These are phyloP conservation scores for Apiospora marii DNA, from an alignment of 2,329 filamentous ascomycete species.

Conservation along the genomic window DNA sequence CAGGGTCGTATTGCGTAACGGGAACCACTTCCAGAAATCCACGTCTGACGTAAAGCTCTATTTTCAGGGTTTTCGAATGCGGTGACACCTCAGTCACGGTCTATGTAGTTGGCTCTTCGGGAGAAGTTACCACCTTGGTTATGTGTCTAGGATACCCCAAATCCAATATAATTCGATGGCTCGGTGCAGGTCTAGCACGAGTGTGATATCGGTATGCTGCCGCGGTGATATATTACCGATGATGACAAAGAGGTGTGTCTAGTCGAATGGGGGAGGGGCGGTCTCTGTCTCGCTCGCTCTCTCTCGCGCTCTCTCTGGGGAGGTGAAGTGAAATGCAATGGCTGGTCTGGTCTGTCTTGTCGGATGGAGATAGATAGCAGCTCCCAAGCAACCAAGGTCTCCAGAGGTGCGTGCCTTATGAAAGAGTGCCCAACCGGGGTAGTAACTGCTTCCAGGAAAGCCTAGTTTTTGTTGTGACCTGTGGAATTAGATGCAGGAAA, in stretches of 20 bases:
- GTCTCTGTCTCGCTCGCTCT: conserved; percentile 31
- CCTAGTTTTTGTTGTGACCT: conserved; percentile 39
- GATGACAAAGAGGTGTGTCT: conserved; percentile 13
- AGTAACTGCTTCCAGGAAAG: conserved; percentile 34
- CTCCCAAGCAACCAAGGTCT: conserved; percentile 37
- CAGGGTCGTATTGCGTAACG: conserved; percentile 20
- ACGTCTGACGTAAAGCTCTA: conserved; percentile 18
- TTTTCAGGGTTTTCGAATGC: conserved; percentile 3
- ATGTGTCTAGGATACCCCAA: conserved; percentile 2
- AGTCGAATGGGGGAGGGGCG: conserved; percentile 31
- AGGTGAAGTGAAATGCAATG: conserved; percentile 29
- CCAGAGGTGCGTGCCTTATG: conserved; percentile 31
- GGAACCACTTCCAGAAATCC: conserved; percentile 15
- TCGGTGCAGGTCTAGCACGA: conserved; percentile 20
- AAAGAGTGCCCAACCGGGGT: conserved; percentile 39
- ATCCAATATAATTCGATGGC: conserved; percentile 19
- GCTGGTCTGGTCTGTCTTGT: conserved; percentile 35
- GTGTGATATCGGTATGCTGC: conserved; percentile 21
- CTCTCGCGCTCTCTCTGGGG: conserved; percentile 24
- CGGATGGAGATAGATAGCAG: conserved; percentile 22
- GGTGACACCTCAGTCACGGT: conserved; percentile 11
- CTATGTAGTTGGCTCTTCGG: conserved; percentile 7
- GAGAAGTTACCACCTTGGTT: conserved; percentile 11
- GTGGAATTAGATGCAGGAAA: conserved; percentile 46
- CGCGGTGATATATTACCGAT: conserved; percentile 18